Conservation (phyloP, 2,329 filamentous ascomycete genomes). For the Ascochyta rabiei region DNA sequence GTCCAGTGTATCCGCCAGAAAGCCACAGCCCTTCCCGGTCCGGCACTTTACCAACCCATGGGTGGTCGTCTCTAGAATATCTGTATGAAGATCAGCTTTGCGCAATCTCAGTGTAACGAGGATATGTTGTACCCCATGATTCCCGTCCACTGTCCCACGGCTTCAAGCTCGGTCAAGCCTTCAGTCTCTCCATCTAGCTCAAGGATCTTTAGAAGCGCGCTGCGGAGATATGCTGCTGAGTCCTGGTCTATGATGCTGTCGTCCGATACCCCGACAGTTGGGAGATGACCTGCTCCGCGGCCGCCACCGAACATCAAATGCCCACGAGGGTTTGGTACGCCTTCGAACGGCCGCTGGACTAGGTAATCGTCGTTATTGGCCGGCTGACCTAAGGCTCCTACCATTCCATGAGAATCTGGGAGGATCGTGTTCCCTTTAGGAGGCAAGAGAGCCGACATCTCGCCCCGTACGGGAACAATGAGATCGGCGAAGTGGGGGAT, state of each 20-base stretch:
- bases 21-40: slow-evolving; percentile 64
- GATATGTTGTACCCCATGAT: slow-evolving; percentile 70
- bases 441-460: slow-evolving; percentile 71
- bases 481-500: slow-evolving; percentile 71
- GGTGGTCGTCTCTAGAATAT: slow-evolving; percentile 58
- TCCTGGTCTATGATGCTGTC: slow-evolving; percentile 64
- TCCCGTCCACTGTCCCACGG: slow-evolving; percentile 70
- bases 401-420: slow-evolving; percentile 68
- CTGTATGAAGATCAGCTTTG: too few relatives aligned
- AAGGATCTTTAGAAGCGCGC: slow-evolving; percentile 47
- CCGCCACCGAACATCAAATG: slow-evolving; percentile 76
- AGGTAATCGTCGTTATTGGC: slow-evolving; percentile 72
- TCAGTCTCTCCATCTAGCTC: slow-evolving; percentile 45
- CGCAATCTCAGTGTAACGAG: too few relatives aligned
- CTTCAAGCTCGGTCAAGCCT: slow-evolving; percentile 53
- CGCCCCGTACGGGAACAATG: slow-evolving; percentile 77
- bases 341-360: slow-evolving; percentile 66
- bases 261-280: slow-evolving; percentile 63
- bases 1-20: slow-evolving; percentile 70
- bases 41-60: slow-evolving; percentile 75
- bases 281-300: slow-evolving; percentile 56
- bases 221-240: slow-evolving; percentile 63
- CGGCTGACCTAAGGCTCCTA: slow-evolving; percentile 56
- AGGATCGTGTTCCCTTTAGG: slow-evolving; percentile 56
- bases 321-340: slow-evolving; percentile 51